A percentile compares a stretch with the other conserved stretches of the same genome.
phyloP scores from a whole-genome alignment of 768 basidiomycete genomes.

The Mrakia blollopis region DNA sequence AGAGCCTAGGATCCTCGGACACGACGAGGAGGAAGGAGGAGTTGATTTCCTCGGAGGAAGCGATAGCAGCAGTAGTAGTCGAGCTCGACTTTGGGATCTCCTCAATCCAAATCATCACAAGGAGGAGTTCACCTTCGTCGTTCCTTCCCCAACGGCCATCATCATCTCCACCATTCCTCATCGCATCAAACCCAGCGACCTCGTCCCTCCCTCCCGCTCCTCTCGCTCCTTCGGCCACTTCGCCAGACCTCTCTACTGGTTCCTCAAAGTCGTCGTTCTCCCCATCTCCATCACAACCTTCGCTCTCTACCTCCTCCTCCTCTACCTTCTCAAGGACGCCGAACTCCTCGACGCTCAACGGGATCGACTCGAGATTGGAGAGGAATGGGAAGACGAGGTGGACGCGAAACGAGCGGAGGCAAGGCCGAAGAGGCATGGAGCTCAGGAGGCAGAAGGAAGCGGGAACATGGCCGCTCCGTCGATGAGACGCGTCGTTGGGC shows the following conservation, averaged over 20 bases:
- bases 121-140: slow-evolving; percentile 29
- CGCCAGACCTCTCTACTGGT: slow-evolving; percentile 60
- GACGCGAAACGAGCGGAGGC: slow-evolving; percentile 35
- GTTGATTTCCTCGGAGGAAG: not conserved
- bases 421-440: slow-evolving; percentile 30
- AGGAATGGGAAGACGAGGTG: slow-evolving; percentile 40
- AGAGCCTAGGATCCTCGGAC: not conserved
- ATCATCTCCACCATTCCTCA: slow-evolving; percentile 51
- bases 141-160: slow-evolving; percentile 59
- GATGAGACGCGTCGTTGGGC: slow-evolving; percentile 57
- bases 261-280: slow-evolving; percentile 73
- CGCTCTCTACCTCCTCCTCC: slow-evolving; percentile 66
- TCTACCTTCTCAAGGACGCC: slow-evolving; percentile 83
- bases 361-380: slow-evolving; percentile 54
- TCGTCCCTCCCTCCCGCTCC: slow-evolving; percentile 35
- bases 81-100: slow-evolving; percentile 38
- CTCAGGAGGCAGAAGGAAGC: slow-evolving; percentile 46
- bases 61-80: slow-evolving; percentile 24
- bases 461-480: slow-evolving; percentile 2
- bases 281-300: slow-evolving; percentile 76
- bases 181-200: slow-evolving; percentile 36
- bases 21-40: not conserved
- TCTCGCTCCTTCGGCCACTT: slow-evolving; percentile 36
- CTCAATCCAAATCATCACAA: slow-evolving; percentile 39
- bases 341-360: slow-evolving; percentile 82